phyloP scores from a whole-genome alignment of 1,284 basidiomycete species.

The Boletus smithii region DNA sequence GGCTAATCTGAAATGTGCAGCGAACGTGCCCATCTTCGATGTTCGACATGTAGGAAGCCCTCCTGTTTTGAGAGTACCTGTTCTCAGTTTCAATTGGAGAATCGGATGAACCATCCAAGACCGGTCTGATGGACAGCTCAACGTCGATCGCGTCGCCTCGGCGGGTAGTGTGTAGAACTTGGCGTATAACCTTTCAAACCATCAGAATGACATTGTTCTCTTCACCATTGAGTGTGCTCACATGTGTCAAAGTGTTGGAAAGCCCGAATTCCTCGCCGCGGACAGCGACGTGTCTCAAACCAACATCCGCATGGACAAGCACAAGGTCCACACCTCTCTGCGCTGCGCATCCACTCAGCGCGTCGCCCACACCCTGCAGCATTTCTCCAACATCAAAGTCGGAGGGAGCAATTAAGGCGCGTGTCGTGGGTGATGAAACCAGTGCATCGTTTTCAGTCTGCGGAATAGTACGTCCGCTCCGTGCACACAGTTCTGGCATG shows the following conservation, averaged over 20 bases:
- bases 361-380: constrained; percentile 77
- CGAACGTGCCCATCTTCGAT: constrained; percentile 35
- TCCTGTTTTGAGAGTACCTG: constrained; percentile 15
- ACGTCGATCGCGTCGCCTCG: constrained; percentile 85
- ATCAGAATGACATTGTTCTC: constrained; percentile 16
- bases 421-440: constrained; percentile 22
- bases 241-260: constrained; percentile 78
- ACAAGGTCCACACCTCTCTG: constrained; percentile 83
- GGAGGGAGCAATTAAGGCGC: constrained; percentile 18
- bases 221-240: constrained; percentile 43
- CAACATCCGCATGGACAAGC: constrained; percentile 82
- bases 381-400: constrained; percentile 72
- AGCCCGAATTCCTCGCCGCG: constrained; percentile 82
- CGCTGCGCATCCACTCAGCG: constrained; percentile 80
- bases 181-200: constrained; percentile 69
- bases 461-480: constrained; percentile 12
- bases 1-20: constrained; percentile 58
- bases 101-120: constrained; percentile 23
- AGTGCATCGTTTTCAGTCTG: constrained; percentile 17
- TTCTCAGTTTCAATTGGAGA: constrained; percentile 26
- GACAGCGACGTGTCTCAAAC: constrained; percentile 80
- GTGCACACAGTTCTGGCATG: constrained; percentile 47
- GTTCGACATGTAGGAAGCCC: constrained; percentile 29
- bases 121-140: constrained; percentile 62
- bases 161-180: constrained; percentile 68